These are phyloP conservation scores for Taiwanofungus camphoratus DNA, from an alignment of 1,284 basidiomycete genomes.

Conservation along the genomic window DNA sequence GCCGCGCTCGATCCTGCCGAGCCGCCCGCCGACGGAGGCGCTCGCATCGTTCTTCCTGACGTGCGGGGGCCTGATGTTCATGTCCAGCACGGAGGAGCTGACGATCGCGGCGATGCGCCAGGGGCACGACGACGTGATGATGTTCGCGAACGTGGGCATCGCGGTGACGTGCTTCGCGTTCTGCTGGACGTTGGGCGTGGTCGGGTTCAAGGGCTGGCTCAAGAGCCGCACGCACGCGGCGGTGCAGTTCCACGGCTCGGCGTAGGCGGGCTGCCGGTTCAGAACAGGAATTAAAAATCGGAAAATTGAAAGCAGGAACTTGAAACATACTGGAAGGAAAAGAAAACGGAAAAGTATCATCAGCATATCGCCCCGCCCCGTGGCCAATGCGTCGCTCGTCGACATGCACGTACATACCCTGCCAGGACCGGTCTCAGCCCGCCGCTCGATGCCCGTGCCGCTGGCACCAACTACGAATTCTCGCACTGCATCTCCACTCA, in stretches of 20 bases:
- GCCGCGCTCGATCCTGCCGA: conserved; percentile 73
- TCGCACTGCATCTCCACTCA: no score
- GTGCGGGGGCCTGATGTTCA: conserved; percentile 87
- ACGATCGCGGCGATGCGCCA: conserved; percentile 89
- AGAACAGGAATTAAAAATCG: no score
- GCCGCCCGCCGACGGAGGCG: conserved; percentile 92
- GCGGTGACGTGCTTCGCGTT: conserved; percentile 80
- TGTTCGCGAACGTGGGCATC: conserved; percentile 77
- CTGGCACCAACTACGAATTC: no score
- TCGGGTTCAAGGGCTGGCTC: conserved; percentile 77
- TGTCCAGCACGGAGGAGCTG: conserved; percentile 88
- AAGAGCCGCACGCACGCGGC: conserved; percentile 42
- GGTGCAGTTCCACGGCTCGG: conserved; percentile 42
- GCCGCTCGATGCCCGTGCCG: no score
- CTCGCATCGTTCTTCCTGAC: conserved; percentile 84
- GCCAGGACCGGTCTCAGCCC: no score
- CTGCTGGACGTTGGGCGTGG: conserved; percentile 71
- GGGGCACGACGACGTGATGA: conserved; percentile 87
- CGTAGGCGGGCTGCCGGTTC: no score
- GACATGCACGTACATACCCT: no score
- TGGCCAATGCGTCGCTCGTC: no score
- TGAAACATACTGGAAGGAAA: not conserved
- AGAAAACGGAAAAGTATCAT: no score
- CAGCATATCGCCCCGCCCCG: no score
- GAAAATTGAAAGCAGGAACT: not conserved